phyloP scores from a whole-genome alignment of 106 monocot genomes.

The Dactylorhiza incarnata region DNA sequence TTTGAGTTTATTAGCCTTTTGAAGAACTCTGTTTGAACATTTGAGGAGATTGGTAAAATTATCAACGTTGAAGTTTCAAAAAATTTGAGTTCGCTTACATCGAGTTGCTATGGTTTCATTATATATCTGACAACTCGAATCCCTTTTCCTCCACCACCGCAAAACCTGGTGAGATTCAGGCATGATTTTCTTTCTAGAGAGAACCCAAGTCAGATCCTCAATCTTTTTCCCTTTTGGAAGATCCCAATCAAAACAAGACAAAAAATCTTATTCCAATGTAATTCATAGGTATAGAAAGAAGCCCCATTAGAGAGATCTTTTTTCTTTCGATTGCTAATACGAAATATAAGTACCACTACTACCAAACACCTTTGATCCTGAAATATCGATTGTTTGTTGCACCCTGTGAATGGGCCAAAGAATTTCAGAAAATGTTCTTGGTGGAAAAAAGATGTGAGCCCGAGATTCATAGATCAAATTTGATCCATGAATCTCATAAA shows the following conservation, averaged over 20 bases:
- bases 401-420: conserved; percentile 3
- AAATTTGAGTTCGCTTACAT: no score
- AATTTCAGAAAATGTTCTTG: conserved; percentile 5
- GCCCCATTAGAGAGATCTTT: not conserved
- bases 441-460: conserved; percentile 2
- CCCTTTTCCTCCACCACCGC: conserved; percentile 10
- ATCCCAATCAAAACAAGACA: not conserved
- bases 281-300: conserved; percentile 9
- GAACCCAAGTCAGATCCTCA: conserved; percentile 8
- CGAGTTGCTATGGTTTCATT: no score
- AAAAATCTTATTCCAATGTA: conserved; percentile 9
- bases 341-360: conserved; percentile 8
- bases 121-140: conserved; percentile 3
- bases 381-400: conserved; percentile 6
- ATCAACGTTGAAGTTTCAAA: no score
- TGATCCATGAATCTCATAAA: conserved; percentile 2
- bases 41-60: no score
- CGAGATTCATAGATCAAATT: not conserved
- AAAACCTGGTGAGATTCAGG: conserved; percentile 7
- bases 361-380: no score
- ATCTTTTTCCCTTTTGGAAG: conserved; percentile 18
- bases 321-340: conserved; percentile 8
- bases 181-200: conserved; percentile 9
- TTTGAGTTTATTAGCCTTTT: no score
- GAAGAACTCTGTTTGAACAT: no score